Conservation (phyloP, 495 filamentous ascomycete species). For the Xylona heveae region DNA sequence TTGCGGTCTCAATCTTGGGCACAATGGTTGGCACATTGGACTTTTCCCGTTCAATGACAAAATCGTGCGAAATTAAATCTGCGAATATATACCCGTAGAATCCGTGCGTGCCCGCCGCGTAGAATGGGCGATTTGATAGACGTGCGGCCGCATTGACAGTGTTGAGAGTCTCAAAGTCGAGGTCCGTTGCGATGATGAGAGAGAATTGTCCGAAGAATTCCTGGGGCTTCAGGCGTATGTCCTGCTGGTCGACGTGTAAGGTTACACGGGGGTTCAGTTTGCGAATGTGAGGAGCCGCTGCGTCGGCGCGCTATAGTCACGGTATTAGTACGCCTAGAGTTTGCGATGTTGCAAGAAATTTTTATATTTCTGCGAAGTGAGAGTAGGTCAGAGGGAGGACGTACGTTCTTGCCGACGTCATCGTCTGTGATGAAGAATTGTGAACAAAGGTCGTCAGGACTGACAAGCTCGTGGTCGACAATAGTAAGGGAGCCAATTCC, state of each 20-base stretch:
- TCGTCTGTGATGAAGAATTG: conserved; percentile 70
- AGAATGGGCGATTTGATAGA: conserved; percentile 55
- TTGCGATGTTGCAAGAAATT: not conserved
- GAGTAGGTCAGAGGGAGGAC: conserved; percentile 3
- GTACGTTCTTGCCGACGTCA: conserved; percentile 56
- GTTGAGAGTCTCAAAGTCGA: conserved; percentile 47
- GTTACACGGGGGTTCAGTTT: conserved; percentile 81
- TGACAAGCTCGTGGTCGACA: conserved; percentile 58
- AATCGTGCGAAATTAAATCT: conserved; percentile 74
- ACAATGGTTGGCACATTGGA: conserved; percentile 50
- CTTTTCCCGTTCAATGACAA: conserved; percentile 63
- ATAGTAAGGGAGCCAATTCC: conserved; percentile 86
- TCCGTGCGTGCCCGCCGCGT: conserved; percentile 71
- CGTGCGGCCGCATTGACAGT: conserved; percentile 69
- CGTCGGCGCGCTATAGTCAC: conserved; percentile 47
- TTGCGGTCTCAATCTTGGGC: conserved; percentile 46
- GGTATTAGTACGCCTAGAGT: too few species aligned
- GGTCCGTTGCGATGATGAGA: conserved; percentile 78
- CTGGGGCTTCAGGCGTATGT: conserved; percentile 38
- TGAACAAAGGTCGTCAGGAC: conserved; percentile 61
- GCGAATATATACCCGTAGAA: conserved; percentile 91
- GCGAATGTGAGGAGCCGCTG: conserved; percentile 54
- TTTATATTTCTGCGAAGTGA: not conserved
- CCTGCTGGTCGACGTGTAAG: conserved; percentile 42
- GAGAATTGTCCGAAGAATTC: conserved; percentile 62